phyloP scores from a whole-genome alignment of 1,284 basidiomycete species.

The Termitomyces sp. region DNA sequence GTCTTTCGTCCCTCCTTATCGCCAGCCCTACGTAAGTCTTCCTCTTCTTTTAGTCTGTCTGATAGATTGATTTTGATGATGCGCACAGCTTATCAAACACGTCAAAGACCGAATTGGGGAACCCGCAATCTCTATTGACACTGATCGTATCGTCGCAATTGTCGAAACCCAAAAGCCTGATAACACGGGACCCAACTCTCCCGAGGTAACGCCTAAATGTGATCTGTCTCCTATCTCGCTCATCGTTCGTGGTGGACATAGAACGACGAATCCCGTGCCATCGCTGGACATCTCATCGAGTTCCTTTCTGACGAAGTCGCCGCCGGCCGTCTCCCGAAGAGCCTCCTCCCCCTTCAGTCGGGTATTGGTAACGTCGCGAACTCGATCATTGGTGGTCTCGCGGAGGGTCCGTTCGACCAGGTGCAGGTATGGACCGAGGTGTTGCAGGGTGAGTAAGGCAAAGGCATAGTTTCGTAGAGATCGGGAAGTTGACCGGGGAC shows the following conservation, averaged over 20 bases:
- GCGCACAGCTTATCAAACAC: constrained; percentile 37
- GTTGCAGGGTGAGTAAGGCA: constrained; percentile 30
- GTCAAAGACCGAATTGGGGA: constrained; percentile 43
- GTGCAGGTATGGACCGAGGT: constrained; percentile 52
- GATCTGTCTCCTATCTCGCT: not conserved
- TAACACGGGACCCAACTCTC: constrained; percentile 45
- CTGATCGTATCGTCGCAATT: constrained; percentile 46
- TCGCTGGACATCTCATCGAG: constrained; percentile 43
- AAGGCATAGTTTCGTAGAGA: not conserved
- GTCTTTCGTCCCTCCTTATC: constrained; percentile 39
- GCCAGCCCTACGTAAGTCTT: constrained; percentile 42
- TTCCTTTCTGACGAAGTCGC: constrained; percentile 45
- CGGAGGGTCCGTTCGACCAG: constrained; percentile 43
- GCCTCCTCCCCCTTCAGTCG: constrained; percentile 43
- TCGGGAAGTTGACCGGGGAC: not conserved
- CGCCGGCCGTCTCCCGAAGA: constrained; percentile 40
- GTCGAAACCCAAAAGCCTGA: constrained; percentile 42
- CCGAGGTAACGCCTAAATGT: constrained; percentile 32
- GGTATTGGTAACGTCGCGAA: constrained; percentile 53
- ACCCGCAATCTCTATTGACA: constrained; percentile 43
- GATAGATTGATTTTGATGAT: not conserved
- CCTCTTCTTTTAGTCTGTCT: not conserved
- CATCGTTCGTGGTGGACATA: constrained; percentile 8
- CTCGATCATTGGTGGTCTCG: constrained; percentile 47
- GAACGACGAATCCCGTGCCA: constrained; percentile 37